A percentile compares a stretch with the other conserved stretches of the same genome.
Evolutionary conservation across 2,329 filamentous ascomycete genomes (phyloP).

Genomic region (Botrytis aclada): DNA sequence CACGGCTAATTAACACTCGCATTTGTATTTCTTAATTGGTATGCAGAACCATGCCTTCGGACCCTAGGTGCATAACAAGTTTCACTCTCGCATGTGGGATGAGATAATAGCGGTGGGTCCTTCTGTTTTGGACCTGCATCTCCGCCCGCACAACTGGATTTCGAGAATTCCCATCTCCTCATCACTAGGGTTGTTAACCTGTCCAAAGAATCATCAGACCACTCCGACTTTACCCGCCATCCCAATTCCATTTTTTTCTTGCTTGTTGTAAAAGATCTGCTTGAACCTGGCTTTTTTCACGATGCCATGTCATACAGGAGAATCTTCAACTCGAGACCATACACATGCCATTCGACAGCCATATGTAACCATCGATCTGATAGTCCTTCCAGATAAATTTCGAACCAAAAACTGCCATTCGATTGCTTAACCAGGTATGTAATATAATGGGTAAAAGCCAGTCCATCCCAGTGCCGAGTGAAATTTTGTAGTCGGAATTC

Average conservation of each 20-base stretch:
- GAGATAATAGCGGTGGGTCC: constrained; percentile 9
- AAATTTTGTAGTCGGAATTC: constrained; percentile 8
- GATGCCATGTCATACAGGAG: background rate
- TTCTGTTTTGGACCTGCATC: constrained; percentile 13
- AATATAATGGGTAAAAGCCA: background rate
- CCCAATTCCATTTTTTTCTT: background rate
- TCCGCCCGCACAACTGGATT: background rate
- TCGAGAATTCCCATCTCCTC: constrained; percentile 2
- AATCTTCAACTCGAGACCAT: background rate
- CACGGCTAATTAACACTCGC: constrained; percentile 3
- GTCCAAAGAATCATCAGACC: background rate
- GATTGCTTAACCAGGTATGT: background rate
- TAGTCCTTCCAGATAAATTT: background rate
- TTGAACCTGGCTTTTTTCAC: background rate
- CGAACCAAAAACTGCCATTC: background rate
- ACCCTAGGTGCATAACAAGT: constrained; percentile 18
- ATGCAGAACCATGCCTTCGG: constrained; percentile 9
- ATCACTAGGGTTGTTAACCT: constrained; percentile 2
- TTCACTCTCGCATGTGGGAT: constrained; percentile 8
- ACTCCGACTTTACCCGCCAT: constrained; percentile 5
- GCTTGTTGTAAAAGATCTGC: background rate
- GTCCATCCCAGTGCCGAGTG: background rate
- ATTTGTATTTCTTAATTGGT: constrained; percentile 9
- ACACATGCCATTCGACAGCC: background rate
- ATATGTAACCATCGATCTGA: background rate